Percentiles rank a stretch among this genome's conserved stretches.
These are phyloP conservation scores for Leccinum aurantiacum DNA, from an alignment of 768 basidiomycete genomes.

Conservation along the genomic window DNA sequence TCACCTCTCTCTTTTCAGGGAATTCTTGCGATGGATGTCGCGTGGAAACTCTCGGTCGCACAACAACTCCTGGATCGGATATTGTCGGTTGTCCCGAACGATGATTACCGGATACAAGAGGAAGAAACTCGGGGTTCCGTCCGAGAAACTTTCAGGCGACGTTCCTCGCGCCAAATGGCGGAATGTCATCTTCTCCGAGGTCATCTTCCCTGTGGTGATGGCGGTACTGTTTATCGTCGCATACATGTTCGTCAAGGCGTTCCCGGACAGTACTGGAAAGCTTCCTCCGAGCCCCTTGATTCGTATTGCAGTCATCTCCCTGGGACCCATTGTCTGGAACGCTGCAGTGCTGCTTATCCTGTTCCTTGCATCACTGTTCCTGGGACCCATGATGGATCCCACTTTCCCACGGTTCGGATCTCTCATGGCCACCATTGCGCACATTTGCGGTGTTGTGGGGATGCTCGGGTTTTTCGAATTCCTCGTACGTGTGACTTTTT, in stretches of 20 bases:
- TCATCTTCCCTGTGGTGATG: conserved; percentile 83
- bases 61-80: conserved; percentile 98
- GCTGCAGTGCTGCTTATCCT: conserved; percentile 81
- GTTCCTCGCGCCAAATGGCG: conserved; percentile 93
- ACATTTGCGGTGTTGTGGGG: conserved; percentile 77
- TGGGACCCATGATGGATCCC: conserved; percentile 86
- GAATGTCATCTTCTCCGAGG: conserved; percentile 83
- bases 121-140: conserved; percentile 94
- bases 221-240: conserved; percentile 84
- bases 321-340: conserved; percentile 97
- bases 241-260: conserved; percentile 91
- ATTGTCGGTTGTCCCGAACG: conserved; percentile 95
- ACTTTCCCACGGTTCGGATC: conserved; percentile 89
- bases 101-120: conserved; percentile 99
- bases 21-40: conserved; percentile 99
- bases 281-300: conserved; percentile 82
- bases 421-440: conserved; percentile 88
- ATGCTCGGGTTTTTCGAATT: conserved; percentile 96
- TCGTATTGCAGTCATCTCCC: conserved; percentile 87
- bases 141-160: conserved; percentile 94
- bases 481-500: conserved; percentile 55
- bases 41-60: conserved; percentile 97
- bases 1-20: conserved; percentile 46
- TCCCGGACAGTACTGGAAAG: conserved; percentile 61
- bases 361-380: conserved; percentile 89